These are phyloP conservation scores for Elaeis guineensis DNA, from an alignment of 176 grass and related monocot genomes.

Conservation along the genomic window DNA sequence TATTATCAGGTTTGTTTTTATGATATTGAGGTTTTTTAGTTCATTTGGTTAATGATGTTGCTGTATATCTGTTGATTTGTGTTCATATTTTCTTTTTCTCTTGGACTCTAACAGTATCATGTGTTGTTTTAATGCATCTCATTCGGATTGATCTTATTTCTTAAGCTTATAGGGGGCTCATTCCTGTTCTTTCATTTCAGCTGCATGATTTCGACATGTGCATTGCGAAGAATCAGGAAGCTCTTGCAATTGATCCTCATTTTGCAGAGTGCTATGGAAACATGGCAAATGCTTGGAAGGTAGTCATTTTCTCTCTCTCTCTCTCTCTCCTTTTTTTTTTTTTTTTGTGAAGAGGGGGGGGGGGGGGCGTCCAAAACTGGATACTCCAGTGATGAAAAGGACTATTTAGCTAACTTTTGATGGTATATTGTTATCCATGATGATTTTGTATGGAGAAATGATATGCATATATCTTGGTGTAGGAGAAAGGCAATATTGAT, in stretches of 20 bases:
- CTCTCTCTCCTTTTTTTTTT: neutral
- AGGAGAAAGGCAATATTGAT: constrained; percentile 95
- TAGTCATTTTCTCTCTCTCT: constrained; percentile 6
- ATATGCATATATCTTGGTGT: constrained; percentile 11
- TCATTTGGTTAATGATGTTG: constrained; percentile 6
- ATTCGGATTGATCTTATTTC: too few relatives aligned
- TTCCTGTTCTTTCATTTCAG: constrained; percentile 21
- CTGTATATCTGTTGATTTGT: constrained; percentile 8
- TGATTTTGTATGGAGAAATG: neutral
- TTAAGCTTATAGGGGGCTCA: too few relatives aligned
- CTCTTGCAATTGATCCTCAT: constrained; percentile 75
- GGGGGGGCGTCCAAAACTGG: too few relatives aligned
- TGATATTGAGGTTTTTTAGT: constrained; percentile 5
- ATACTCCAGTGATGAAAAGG: too few relatives aligned
- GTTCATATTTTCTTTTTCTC: too few relatives aligned
- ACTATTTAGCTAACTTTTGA: too few relatives aligned
- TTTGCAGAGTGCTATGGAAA: constrained; percentile 97
- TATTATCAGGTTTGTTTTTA: constrained; percentile 34
- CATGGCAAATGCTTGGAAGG: constrained; percentile 99
- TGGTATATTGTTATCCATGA: too few relatives aligned
- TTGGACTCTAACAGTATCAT: too few relatives aligned
- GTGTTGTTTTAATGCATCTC: too few relatives aligned
- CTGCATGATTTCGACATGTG: constrained; percentile 82
- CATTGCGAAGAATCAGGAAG: constrained; percentile 95
- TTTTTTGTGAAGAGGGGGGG: too few relatives aligned